Conservation (phyloP, 257 asterid species). For the Petunia secreta region DNA sequence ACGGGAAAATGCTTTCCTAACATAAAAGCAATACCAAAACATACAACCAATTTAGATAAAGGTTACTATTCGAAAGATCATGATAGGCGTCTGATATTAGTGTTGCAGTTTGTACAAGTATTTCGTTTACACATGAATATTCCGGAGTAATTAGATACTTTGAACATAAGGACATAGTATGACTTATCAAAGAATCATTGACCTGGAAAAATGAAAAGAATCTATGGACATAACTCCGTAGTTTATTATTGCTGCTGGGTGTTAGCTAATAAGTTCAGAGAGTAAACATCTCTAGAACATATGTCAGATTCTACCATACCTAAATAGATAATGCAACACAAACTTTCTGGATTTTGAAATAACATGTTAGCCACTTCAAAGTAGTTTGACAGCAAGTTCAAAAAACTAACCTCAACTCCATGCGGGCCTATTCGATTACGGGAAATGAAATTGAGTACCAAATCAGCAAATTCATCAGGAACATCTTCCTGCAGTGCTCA, state of each 20-base stretch:
- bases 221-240: too few species aligned
- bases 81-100: background rate
- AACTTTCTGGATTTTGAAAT: background rate
- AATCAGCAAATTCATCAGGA: constrained; percentile 81
- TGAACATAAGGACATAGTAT: background rate
- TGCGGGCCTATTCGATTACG: constrained; percentile 79
- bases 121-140: background rate
- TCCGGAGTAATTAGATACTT: background rate
- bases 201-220: background rate
- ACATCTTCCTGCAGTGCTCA: constrained; percentile 74
- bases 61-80: background rate
- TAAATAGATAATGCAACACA: background rate
- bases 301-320: background rate
- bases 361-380: background rate
- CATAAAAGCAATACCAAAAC: background rate
- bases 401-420: constrained; percentile 78
- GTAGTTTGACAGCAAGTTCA: constrained; percentile 6
- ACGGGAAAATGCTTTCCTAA: background rate
- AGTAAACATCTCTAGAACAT: background rate
- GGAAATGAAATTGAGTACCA: constrained; percentile 70
- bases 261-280: background rate
- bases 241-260: background rate
- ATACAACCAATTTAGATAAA: background rate
- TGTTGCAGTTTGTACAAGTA: background rate
- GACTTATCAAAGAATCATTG: background rate